Percentiles rank a stretch among this genome's conserved stretches.
Evolutionary conservation across 2,329 filamentous ascomycete genomes (phyloP).

Genomic region (Hypocrella siamensis): DNA sequence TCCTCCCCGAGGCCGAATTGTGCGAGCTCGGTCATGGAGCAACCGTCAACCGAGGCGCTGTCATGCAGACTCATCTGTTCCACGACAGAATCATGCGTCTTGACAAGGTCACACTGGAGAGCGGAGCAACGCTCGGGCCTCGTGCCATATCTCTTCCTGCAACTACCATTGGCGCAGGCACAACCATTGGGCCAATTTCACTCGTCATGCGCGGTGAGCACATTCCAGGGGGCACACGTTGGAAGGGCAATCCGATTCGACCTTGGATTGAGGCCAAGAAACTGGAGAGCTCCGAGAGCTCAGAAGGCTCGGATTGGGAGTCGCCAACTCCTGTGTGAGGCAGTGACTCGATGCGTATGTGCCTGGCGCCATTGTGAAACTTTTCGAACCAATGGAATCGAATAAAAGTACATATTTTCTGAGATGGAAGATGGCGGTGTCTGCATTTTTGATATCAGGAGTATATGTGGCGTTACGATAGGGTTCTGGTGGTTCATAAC

Average conservation of each 20-base stretch:
- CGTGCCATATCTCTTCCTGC: constrained; percentile 7
- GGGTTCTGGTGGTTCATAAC: too few species aligned
- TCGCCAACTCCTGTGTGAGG: background rate
- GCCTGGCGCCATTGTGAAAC: too few species aligned
- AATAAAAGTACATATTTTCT: too few species aligned
- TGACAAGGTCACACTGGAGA: constrained; percentile 6
- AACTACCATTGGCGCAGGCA: constrained; percentile 7
- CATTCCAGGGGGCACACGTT: constrained; percentile 7
- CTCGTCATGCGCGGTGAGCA: constrained; percentile 10
- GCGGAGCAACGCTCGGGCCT: constrained; percentile 8
- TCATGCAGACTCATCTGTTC: constrained; percentile 9
- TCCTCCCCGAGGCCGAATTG: constrained; percentile 8
- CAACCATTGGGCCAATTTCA: constrained; percentile 7
- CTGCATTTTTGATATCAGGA: too few species aligned
- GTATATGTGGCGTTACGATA: too few species aligned
- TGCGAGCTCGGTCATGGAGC: constrained; percentile 6
- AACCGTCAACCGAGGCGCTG: constrained; percentile 7
- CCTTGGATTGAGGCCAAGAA: constrained; percentile 5
- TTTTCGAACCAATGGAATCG: too few species aligned
- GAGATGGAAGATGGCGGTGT: too few species aligned
- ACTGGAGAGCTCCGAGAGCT: constrained; percentile 1
- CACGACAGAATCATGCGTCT: constrained; percentile 10
- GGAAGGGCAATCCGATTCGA: constrained; percentile 8
- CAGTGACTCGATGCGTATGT: too few species aligned
- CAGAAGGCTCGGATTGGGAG: constrained; percentile 3